A percentile compares a stretch with the other conserved stretches of the same genome.
Conservation (phyloP, 1,139 yeast genomes). For the Pneumocystis murina region DNA sequence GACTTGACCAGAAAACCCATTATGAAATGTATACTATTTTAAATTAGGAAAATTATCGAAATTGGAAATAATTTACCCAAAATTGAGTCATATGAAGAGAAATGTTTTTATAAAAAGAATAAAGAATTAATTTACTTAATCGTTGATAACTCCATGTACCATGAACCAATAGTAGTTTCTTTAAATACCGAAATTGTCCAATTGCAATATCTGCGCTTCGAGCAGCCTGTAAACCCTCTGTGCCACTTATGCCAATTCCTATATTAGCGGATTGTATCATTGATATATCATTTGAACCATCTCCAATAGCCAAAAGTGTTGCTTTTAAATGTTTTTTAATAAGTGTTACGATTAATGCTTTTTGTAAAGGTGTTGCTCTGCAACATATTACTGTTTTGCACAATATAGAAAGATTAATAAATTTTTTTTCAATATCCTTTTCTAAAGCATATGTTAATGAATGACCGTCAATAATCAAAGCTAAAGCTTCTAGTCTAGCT, state of each 20-base stretch:
- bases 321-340: conserved; percentile 64
- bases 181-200: conserved; percentile 82
- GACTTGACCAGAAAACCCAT: conserved; percentile 90
- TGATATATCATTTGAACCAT: conserved; percentile 96
- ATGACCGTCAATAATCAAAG: conserved; percentile 85
- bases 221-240: conserved; percentile 99
- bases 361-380: conserved; percentile 93
- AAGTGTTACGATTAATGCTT: conserved; percentile 86
- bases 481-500: conserved; percentile 65
- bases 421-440: conserved; percentile 58
- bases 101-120: conserved; percentile 89
- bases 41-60: not conserved
- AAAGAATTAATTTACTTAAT: conserved; percentile 76
- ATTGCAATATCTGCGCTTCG: conserved; percentile 94
- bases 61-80: conserved; percentile 34
- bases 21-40: conserved; percentile 55
- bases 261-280: conserved; percentile 99
- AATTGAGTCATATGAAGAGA: conserved; percentile 95
- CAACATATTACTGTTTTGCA: conserved; percentile 96
- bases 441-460: conserved; percentile 78
- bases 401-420: conserved; percentile 63
- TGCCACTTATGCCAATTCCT: conserved; percentile 96
- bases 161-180: conserved; percentile 73
- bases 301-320: conserved; percentile 82
- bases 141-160: conserved; percentile 98